A percentile compares a stretch with the other conserved stretches of the same genome.
phyloP scores from a whole-genome alignment of 2,329 filamentous ascomycete genomes.

The Nemania abortiva region DNA sequence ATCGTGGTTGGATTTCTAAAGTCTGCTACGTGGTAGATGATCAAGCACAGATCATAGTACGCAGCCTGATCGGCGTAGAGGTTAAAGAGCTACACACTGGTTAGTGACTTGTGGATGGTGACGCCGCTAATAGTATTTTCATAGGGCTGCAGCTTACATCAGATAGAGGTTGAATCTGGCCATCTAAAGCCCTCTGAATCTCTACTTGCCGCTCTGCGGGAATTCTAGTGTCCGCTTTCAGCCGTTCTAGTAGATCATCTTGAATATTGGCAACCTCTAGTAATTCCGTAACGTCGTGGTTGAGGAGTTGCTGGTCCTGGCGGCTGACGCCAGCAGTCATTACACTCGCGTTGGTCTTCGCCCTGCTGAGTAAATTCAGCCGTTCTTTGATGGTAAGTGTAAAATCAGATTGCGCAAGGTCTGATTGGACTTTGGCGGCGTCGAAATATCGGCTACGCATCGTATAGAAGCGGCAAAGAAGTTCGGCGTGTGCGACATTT shows the following conservation, averaged over 20 bases:
- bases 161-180: slow-evolving; percentile 80
- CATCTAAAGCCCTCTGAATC: slow-evolving; percentile 77
- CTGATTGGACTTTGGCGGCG: slow-evolving; percentile 86
- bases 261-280: slow-evolving; percentile 96
- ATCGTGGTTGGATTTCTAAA: slow-evolving; percentile 91
- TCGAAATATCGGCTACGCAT: slow-evolving; percentile 86
- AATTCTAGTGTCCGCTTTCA: slow-evolving; percentile 80
- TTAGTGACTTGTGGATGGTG: slow-evolving; percentile 19
- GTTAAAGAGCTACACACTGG: slow-evolving; percentile 80
- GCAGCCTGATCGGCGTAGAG: slow-evolving; percentile 88
- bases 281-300: slow-evolving; percentile 85
- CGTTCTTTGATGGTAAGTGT: slow-evolving; percentile 82
- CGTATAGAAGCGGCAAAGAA: slow-evolving; percentile 93
- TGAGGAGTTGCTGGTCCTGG: slow-evolving; percentile 84
- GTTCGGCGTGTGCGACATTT: slow-evolving; percentile 83
- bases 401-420: slow-evolving; percentile 87
- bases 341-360: slow-evolving; percentile 92
- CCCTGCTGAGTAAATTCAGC: slow-evolving; percentile 89
- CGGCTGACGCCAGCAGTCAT: slow-evolving; percentile 80
- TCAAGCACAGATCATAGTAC: slow-evolving; percentile 93
- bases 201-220: slow-evolving; percentile 70
- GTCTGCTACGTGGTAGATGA: slow-evolving; percentile 93
- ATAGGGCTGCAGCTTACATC: slow-evolving; percentile 67
- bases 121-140: background rate
- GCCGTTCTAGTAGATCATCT: slow-evolving; percentile 85